Conservation (phyloP, 768 basidiomycete species). For the Boletus rufocinnamomeus region DNA sequence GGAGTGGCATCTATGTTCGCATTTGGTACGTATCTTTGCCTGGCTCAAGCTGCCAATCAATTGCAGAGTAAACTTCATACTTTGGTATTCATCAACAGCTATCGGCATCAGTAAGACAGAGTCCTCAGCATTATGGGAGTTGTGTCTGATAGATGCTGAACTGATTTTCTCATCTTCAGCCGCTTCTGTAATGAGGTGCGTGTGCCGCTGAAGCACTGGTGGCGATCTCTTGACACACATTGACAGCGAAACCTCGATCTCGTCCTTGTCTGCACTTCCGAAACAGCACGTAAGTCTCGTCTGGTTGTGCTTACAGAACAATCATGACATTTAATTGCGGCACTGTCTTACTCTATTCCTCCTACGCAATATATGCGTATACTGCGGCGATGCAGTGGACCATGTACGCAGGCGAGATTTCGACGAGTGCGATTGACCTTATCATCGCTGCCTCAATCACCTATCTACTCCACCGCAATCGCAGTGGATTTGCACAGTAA, state of each 20-base stretch:
- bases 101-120: background rate
- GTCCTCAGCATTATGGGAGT: no score
- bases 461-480: background rate
- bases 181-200: background rate
- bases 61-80: no score
- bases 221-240: background rate
- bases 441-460: background rate
- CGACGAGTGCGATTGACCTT: background rate
- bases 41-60: background rate
- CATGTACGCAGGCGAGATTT: background rate
- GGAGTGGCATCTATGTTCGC: background rate
- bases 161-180: background rate
- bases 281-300: background rate
- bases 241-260: background rate
- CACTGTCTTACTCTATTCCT: background rate
- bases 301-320: background rate
- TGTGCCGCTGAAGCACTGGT: background rate
- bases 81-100: background rate
- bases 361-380: background rate
- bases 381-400: background rate
- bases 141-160: background rate
- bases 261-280: background rate
- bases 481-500: background rate
- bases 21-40: background rate
- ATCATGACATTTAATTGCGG: background rate